Base-by-base conservation (phyloP, 1,284 basidiomycete species). In the Schizophyllum amplum region DNA sequence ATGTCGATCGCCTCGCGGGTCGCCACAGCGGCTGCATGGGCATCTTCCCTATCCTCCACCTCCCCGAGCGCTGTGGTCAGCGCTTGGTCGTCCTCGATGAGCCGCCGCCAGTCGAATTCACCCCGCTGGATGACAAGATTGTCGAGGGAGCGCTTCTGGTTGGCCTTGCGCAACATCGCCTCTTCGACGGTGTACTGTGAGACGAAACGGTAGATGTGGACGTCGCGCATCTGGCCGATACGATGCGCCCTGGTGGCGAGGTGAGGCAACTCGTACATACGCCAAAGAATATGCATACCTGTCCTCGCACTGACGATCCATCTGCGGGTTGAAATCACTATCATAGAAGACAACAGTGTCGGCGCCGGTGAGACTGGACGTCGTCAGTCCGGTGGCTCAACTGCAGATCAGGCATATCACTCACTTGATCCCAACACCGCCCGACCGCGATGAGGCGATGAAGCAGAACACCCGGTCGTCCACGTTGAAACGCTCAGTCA, bases 291-390 rank as follows among this genome's bases (percentile, higher is more conserved):
- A 25, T 42, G 64, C 79, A 60, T 68, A 88, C 80, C 94, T 83
- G 71, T 98, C 95, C 76, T 98, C 95, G 71, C 95, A 98, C 70
- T 98, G 95, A 55, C 88, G 80, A 68, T 98, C 95, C 88, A 98
- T 97, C 62, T 96, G 94, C 0, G 94, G 94, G 66, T 98, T 98
- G 79, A 97, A 98, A 70, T 98, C 96, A 57, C 92, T 92, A 68
- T 98, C 95, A 68, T 97, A 98, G 72, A 95, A 96, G 55, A 98
- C 82, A 62, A 98, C 95, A 0, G 94, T 97, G 68, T 98, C 94
- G 17, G 95, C 95, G n/a, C 95, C 95, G 7, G 95, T 95, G 57
- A 95, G 72, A 66, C 89, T 92, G 65, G n/a, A 27, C 13, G 47
- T 54, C 17, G 49, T 26, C 55, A 58, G 53, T 47, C 55, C 22